A percentile compares a stretch with the other conserved stretches of the same genome.
phyloP scores from a whole-genome alignment of 2,329 filamentous ascomycete genomes.

The Fusarium floridanum region DNA sequence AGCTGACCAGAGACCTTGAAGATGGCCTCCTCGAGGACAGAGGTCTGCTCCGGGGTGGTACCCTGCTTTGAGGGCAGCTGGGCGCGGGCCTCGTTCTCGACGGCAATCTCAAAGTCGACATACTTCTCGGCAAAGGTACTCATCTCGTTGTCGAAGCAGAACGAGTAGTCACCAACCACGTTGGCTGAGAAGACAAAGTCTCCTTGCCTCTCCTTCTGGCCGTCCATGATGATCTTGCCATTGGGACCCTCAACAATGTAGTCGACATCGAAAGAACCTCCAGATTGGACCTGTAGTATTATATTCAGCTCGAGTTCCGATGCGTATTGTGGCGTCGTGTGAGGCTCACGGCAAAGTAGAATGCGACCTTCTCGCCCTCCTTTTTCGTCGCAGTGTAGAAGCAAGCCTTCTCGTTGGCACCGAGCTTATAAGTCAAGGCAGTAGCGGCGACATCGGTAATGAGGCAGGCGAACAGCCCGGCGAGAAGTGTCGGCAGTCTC shows the following conservation, averaged over 20 bases:
- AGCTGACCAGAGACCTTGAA: slow-evolving; percentile 94
- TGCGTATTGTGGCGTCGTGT: not conserved
- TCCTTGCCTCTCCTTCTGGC: slow-evolving; percentile 91
- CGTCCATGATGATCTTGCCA: slow-evolving; percentile 84
- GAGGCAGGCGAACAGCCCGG: slow-evolving; percentile 79
- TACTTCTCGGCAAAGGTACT: slow-evolving; percentile 97
- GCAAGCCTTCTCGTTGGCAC: slow-evolving; percentile 93
- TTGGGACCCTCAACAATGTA: slow-evolving; percentile 88
- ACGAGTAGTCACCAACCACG: slow-evolving; percentile 88
- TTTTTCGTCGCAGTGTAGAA: slow-evolving; percentile 88
- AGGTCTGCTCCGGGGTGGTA: slow-evolving; percentile 88
- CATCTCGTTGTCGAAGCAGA: slow-evolving; percentile 99
- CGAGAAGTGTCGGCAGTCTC: slow-evolving; percentile 73
- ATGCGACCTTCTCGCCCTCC: slow-evolving; percentile 89
- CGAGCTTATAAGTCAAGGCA: slow-evolving; percentile 92
- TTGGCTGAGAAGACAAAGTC: slow-evolving; percentile 98
- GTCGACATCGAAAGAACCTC: slow-evolving; percentile 97
- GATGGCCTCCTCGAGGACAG: slow-evolving; percentile 90
- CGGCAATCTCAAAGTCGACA: slow-evolving; percentile 97
- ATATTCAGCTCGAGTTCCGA: slow-evolving; percentile 25
- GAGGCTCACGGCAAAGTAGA: slow-evolving; percentile 92
- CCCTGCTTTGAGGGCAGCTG: slow-evolving; percentile 90
- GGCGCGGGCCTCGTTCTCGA: slow-evolving; percentile 89
- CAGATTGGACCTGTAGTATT: slow-evolving; percentile 85
- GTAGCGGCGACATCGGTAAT: slow-evolving; percentile 83